phyloP scores from a whole-genome alignment of 805 yeast genomes.

The Schwanniomyces pseudopolymorphus region DNA sequence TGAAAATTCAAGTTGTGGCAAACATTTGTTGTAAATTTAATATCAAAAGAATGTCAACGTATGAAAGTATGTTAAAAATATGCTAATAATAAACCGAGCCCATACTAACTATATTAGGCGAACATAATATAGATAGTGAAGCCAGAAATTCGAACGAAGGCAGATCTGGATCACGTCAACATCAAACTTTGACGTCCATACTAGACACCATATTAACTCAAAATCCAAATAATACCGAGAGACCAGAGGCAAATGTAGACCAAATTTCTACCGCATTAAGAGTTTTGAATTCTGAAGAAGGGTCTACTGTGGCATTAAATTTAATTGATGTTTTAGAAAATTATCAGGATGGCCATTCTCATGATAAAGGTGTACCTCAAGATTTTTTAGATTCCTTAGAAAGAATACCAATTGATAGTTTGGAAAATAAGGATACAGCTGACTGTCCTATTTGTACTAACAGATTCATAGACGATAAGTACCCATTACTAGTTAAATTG shows the following conservation, averaged over 20 bases:
- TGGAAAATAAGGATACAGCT: constrained; percentile 49
- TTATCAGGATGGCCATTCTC: constrained; percentile 10
- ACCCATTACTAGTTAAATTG: constrained; percentile 76
- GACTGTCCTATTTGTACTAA: constrained; percentile 85
- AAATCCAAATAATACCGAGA: constrained; percentile 3
- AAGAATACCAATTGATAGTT: constrained; percentile 44
- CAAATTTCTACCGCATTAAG: constrained; percentile 32
- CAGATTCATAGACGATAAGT: constrained; percentile 65
- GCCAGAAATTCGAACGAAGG: constrained; percentile 2
- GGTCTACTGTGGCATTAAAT: constrained; percentile 26
- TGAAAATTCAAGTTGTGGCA: background rate
- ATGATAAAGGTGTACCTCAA: constrained; percentile 56
- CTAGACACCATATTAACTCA: constrained; percentile 34
- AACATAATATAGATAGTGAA: constrained; percentile 30
- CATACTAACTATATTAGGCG: constrained; percentile 26
- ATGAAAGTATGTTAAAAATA: constrained; percentile 42
- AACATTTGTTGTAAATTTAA: background rate
- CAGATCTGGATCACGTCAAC: constrained; percentile 20
- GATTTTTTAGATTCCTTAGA: constrained; percentile 75
- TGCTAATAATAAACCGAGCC: background rate
- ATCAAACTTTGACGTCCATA: constrained; percentile 31
- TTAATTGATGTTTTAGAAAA: constrained; percentile 23
- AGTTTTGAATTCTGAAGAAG: constrained; percentile 28
- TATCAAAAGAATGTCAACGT: constrained; percentile 34
- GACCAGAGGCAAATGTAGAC: constrained; percentile 12